These are phyloP conservation scores for Clathrus columnatus DNA, from an alignment of 768 basidiomycete genomes.

Conservation along the genomic window DNA sequence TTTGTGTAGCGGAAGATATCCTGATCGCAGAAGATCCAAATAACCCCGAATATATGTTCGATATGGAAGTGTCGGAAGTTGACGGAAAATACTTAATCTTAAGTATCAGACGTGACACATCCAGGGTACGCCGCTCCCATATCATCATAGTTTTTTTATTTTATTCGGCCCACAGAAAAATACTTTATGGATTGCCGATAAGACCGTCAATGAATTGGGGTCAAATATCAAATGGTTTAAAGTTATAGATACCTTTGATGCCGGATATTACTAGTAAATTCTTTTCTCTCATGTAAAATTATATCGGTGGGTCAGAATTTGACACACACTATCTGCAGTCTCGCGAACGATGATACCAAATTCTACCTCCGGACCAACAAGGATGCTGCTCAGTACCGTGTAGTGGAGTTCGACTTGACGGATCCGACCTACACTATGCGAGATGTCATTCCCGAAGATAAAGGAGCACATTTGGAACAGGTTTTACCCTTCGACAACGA, in stretches of 20 bases:
- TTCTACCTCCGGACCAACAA: constrained; percentile 61
- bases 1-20: constrained; percentile 49
- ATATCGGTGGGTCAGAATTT: too few species aligned
- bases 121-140: constrained; percentile 34
- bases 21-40: constrained; percentile 55
- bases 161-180: constrained; percentile 48
- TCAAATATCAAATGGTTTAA: constrained; percentile 65
- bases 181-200: constrained; percentile 63
- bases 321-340: constrained; percentile 35
- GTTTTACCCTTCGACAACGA: constrained; percentile 42
- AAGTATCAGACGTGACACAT: constrained; percentile 49
- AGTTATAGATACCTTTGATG: constrained; percentile 58
- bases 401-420: constrained; percentile 55
- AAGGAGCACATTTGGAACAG: constrained; percentile 49
- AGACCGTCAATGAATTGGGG: constrained; percentile 49
- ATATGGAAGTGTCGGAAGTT: constrained; percentile 41
- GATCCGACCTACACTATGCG: constrained; percentile 34
- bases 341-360: constrained; percentile 53
- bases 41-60: constrained; percentile 61
- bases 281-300: not conserved
- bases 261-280: constrained; percentile 52
- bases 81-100: constrained; percentile 60
- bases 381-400: constrained; percentile 55
- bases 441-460: constrained; percentile 63
- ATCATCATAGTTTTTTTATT: constrained; percentile 12